Percentiles rank a stretch among this genome's conserved stretches.
phyloP scores from a whole-genome alignment of 768 basidiomycete species.

The Dioszegia hungarica region DNA sequence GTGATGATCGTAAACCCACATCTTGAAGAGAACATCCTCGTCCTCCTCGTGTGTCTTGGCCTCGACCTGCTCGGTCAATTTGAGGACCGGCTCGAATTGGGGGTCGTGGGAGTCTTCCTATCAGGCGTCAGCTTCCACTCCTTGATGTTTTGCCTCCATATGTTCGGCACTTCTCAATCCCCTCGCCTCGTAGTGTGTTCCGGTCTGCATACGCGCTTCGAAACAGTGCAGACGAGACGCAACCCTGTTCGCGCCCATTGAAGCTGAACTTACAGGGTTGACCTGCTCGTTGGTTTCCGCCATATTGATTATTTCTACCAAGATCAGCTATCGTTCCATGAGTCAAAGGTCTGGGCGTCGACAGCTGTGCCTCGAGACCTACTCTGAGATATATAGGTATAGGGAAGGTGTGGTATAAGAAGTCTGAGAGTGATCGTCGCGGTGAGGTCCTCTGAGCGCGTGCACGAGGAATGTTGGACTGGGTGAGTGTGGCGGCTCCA shows the following conservation, averaged over 20 bases:
- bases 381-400: too few species aligned
- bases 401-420: too few species aligned
- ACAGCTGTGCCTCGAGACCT: too few species aligned
- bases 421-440: too few species aligned
- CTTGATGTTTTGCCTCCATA: background rate
- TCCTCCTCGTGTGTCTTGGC: conserved; percentile 93
- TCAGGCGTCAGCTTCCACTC: background rate
- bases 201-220: too few species aligned
- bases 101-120: conserved; percentile 75
- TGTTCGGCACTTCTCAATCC: too few species aligned
- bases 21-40: conserved; percentile 89
- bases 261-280: conserved; percentile 8
- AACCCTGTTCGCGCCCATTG: too few species aligned
- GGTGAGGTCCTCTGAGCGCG: too few species aligned
- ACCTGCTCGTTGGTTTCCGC: conserved; percentile 9
- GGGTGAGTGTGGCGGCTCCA: background rate
- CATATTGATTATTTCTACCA: background rate
- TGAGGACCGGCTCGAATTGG: conserved; percentile 94
- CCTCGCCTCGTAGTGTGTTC: too few species aligned
- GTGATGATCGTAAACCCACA: conserved; percentile 58
- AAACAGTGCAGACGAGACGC: too few species aligned
- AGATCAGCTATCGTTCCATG: background rate
- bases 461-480: background rate
- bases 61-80: conserved; percentile 90
- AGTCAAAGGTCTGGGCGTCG: background rate